Conservation (phyloP, 805 yeast species). For the Blastobotrys robertii region DNA sequence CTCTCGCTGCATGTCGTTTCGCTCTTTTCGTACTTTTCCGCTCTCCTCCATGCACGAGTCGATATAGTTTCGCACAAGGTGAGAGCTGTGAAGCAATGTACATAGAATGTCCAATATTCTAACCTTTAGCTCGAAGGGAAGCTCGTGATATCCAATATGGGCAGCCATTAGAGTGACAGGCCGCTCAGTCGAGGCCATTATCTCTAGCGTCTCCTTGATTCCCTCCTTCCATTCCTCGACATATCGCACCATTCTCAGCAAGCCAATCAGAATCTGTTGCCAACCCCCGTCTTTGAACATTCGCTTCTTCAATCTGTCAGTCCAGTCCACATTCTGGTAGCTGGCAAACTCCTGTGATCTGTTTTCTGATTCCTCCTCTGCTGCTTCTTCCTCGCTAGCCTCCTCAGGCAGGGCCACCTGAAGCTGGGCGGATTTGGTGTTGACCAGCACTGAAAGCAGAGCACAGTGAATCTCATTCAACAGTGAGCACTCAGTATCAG, state of each 20-base stretch:
- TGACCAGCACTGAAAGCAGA: conserved; percentile 45
- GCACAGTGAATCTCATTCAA: conserved; percentile 64
- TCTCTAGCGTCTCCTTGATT: conserved; percentile 41
- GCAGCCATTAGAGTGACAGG: conserved; percentile 42
- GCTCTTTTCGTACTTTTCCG: conserved; percentile 50
- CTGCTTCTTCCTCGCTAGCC: conserved; percentile 20
- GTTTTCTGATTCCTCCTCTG: conserved; percentile 21
- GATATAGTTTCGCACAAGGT: conserved; percentile 48
- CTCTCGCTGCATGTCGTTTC: conserved; percentile 57
- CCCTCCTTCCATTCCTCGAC: conserved; percentile 43
- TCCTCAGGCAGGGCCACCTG: conserved; percentile 25
- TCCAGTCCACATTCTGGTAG: conserved; percentile 42
- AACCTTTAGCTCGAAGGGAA: conserved; percentile 47
- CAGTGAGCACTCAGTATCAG: conserved; percentile 39
- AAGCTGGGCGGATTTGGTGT: conserved; percentile 32
- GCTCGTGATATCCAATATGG: conserved; percentile 43
- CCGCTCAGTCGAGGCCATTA: conserved; percentile 43
- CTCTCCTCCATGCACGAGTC: conserved; percentile 62
- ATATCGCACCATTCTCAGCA: conserved; percentile 51
- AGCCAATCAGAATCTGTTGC: conserved; percentile 69
- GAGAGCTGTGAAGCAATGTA: conserved; percentile 50
- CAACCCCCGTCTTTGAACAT: conserved; percentile 77
- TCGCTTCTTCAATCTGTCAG: conserved; percentile 63
- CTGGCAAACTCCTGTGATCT: conserved; percentile 10
- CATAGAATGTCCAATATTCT: conserved; percentile 52